Conservation (phyloP, 202 grass and related monocot genomes). For the Eragrostis tef region DNA sequence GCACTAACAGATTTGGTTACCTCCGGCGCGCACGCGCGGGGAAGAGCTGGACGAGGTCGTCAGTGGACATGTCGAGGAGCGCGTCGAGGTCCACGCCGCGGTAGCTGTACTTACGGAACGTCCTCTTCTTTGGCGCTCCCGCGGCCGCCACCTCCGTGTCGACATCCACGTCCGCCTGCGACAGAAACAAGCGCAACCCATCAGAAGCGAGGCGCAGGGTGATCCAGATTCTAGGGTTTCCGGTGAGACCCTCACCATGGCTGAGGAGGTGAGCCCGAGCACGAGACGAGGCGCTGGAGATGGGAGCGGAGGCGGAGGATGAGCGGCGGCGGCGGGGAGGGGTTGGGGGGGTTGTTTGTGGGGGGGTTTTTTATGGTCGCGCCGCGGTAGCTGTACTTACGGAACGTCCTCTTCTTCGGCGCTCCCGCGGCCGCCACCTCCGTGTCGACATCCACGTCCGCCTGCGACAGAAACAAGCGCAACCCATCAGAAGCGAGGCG, state of each 20-base stretch:
- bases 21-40: slow-evolving; percentile 79
- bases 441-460: slow-evolving; percentile 63
- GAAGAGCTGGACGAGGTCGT: slow-evolving; percentile 93
- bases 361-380: too few relatives aligned
- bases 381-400: slow-evolving; percentile 94
- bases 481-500: background rate
- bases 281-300: slow-evolving; percentile 27
- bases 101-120: slow-evolving; percentile 95
- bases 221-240: background rate
- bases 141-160: slow-evolving; percentile 59
- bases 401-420: slow-evolving; percentile 98
- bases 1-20: slow-evolving; percentile 3
- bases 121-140: slow-evolving; percentile 87
- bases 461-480: slow-evolving; percentile 43
- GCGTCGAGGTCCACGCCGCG: slow-evolving; percentile 89
- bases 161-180: slow-evolving; percentile 67
- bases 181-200: background rate
- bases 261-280: background rate
- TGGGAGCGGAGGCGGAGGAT: background rate
- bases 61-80: slow-evolving; percentile 91
- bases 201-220: background rate
- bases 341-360: too few relatives aligned
- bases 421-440: slow-evolving; percentile 54
- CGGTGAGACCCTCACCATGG: slow-evolving; percentile 53
- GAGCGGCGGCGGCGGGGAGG: slow-evolving; percentile 22